Conservation (phyloP, 140 eudicot genomes). For the Flaveria floridana region DNA sequence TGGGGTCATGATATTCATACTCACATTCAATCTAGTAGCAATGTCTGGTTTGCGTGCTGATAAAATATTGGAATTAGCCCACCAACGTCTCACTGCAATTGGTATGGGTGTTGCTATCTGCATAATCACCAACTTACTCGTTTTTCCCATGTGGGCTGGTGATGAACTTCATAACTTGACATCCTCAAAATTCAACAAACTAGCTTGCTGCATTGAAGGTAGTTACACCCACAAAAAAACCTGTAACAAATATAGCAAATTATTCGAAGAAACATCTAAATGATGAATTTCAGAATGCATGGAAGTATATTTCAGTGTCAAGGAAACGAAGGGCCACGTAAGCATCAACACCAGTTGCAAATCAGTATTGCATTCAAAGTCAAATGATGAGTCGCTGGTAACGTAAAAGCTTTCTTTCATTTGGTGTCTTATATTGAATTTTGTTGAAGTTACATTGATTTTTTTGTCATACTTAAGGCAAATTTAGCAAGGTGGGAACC, state of each 20-base stretch:
- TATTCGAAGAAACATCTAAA: conserved; percentile 7
- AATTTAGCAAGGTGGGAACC: conserved; percentile 93
- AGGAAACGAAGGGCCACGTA: conserved; percentile 41
- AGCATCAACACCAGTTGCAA: conserved; percentile 48
- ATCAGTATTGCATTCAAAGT: conserved; percentile 64
- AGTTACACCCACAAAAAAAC: conserved; percentile 16
- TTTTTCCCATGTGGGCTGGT: conserved; percentile 89
- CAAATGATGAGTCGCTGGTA: conserved; percentile 81
- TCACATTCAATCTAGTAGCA: conserved; percentile 77
- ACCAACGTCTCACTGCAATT: conserved; percentile 59
- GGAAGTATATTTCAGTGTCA: conserved; percentile 53
- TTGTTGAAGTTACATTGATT: not conserved
- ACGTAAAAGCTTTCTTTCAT: not conserved
- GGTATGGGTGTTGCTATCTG: conserved; percentile 71
- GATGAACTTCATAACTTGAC: conserved; percentile 72
- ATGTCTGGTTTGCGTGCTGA: conserved; percentile 81
- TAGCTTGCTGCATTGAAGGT: conserved; percentile 73
- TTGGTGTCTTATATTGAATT: not conserved
- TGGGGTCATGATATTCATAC: conserved; percentile 72
- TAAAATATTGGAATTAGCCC: conserved; percentile 55
- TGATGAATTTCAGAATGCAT: conserved; percentile 54
- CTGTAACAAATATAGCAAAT: conserved; percentile 9
- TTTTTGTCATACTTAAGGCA: conserved; percentile 47
- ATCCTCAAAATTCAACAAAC: conserved; percentile 58
- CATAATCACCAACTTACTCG: conserved; percentile 55